Percentiles rank a stretch among this genome's conserved stretches.
These are phyloP conservation scores for Colletotrichum higginsianum DNA, from an alignment of 2,329 filamentous ascomycete species.

Conservation along the genomic window DNA sequence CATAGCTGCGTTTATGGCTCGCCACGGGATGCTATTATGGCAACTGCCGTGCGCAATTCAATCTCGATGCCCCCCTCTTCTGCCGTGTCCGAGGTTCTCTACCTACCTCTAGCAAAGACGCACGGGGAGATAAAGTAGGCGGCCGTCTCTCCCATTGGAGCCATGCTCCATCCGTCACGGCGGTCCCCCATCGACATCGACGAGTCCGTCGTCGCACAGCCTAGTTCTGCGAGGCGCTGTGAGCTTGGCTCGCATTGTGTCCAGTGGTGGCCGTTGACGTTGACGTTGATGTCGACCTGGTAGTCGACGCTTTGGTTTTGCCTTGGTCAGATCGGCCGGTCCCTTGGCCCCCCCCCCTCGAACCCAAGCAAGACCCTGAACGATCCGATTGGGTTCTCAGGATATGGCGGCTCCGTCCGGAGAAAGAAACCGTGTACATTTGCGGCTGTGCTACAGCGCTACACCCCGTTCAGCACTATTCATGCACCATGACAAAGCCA, in stretches of 20 bases:
- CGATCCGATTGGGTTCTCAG: slow-evolving; percentile 12
- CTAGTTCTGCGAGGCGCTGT: no score
- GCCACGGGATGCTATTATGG: background rate
- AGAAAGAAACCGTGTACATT: slow-evolving; percentile 10
- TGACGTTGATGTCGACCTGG: slow-evolving; percentile 13
- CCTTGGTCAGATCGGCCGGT: slow-evolving; percentile 1
- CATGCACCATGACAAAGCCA: slow-evolving; percentile 4
- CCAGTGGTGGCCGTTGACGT: slow-evolving; percentile 11
- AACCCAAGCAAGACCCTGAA: background rate
- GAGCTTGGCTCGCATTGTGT: slow-evolving; percentile 24
- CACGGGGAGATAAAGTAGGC: background rate
- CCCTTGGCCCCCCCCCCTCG: background rate
- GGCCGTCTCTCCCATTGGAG: background rate
- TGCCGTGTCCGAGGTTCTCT: background rate
- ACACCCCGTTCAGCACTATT: slow-evolving; percentile 9
- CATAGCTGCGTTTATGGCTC: background rate
- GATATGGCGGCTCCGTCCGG: slow-evolving; percentile 22
- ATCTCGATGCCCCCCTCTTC: slow-evolving; percentile 15
- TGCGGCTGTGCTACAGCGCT: slow-evolving; percentile 13
- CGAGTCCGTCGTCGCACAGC: no score
- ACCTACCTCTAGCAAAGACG: no score
- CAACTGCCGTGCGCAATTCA: slow-evolving; percentile 9
- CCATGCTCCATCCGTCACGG: slow-evolving; percentile 10
- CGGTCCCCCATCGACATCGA: background rate
- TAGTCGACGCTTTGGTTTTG: slow-evolving; percentile 18